Base-by-base conservation (phyloP, 2,329 filamentous ascomycete genomes). In the Zymoseptoria tritici region DNA sequence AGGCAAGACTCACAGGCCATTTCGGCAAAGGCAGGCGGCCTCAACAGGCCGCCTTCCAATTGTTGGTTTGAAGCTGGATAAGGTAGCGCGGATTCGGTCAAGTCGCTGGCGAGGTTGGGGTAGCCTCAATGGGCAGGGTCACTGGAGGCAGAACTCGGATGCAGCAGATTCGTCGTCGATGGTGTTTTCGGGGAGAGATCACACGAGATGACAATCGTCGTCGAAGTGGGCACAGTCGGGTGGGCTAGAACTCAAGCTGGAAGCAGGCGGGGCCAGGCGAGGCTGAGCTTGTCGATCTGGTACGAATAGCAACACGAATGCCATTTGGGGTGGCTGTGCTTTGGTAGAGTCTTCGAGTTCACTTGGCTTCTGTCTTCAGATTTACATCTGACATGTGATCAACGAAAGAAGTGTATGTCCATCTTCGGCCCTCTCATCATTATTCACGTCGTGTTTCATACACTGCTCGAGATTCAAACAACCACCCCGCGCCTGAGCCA, bases 1-100 rank as follows among this genome's bases (percentile, higher is more conserved):
- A 20, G 55, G 56, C 52, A 58, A 42, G 54, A 60, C 62, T 62
- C 57, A 64, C 60, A 55, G 49, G 62, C 57, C 62, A 64, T 62
- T 56, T 51, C 57, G 58, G 52, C 56, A 59, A 46, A 49, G 31
- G 51, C 19, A 54, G 21, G 49, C 31, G 56, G 56, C 59, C 57
- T 57, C 52, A 58, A 36, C 52, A 59, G 60, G 62, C 62, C 60
- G 60, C 61, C 54, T 53, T 55, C 56, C 52, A 22, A 7, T 51
- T 52, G 16, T 55, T 21, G 49, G 54, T 60, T 61, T 57, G 52
- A 52, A 51, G 55, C 49, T 46, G 36, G 21, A 36, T 22, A n/a
- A n/a, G n/a, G n/a, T n/a, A 50, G 24, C 21, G 20, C 55, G 20
- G 19, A 21, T 29, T 46, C 36, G 36, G 36, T 46, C 36, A 46